A percentile compares a stretch with the other conserved stretches of the same genome.
phyloP scores from a whole-genome alignment of 768 basidiomycete genomes.

The Mycena leptocephala region DNA sequence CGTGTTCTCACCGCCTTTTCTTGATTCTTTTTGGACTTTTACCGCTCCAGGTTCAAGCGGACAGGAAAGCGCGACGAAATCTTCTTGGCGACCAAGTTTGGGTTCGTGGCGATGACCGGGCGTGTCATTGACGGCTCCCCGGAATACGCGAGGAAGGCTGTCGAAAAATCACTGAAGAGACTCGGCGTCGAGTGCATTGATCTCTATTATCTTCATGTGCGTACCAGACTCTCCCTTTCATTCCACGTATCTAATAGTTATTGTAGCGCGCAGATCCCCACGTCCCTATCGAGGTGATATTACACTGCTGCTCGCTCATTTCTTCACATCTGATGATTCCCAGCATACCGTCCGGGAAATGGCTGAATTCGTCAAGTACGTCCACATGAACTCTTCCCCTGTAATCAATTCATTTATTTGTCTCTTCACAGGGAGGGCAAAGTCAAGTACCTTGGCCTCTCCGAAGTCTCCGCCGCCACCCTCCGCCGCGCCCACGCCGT shows the following conservation, averaged over 20 bases:
- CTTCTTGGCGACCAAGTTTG: constrained; percentile 75
- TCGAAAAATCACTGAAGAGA: constrained; percentile 57
- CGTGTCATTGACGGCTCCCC: constrained; percentile 47
- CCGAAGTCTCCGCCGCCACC: constrained; percentile 63
- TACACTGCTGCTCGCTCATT: background rate
- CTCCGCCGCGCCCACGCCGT: constrained; percentile 67
- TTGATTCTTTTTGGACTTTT: constrained; percentile 7
- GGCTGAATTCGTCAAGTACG: constrained; percentile 67
- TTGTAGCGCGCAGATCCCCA: constrained; percentile 55
- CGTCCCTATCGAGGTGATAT: constrained; percentile 64
- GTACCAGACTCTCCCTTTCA: background rate
- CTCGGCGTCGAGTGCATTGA: constrained; percentile 62
- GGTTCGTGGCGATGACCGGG: constrained; percentile 35
- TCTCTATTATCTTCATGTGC: constrained; percentile 64
- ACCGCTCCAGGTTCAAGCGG: constrained; percentile 59
- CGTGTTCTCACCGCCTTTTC: constrained; percentile 5
- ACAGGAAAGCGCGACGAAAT: constrained; percentile 68
- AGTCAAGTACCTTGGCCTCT: constrained; percentile 67
- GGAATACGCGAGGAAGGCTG: constrained; percentile 55
- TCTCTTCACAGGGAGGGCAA: constrained; percentile 53
- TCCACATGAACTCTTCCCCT: background rate
- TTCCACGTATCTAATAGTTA: background rate
- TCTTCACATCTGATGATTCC: background rate
- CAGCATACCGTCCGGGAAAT: constrained; percentile 64
- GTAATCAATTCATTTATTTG: constrained; percentile 13